Conservation (phyloP, 2,329 filamentous ascomycete genomes). For the Colletotrichum karsti region DNA sequence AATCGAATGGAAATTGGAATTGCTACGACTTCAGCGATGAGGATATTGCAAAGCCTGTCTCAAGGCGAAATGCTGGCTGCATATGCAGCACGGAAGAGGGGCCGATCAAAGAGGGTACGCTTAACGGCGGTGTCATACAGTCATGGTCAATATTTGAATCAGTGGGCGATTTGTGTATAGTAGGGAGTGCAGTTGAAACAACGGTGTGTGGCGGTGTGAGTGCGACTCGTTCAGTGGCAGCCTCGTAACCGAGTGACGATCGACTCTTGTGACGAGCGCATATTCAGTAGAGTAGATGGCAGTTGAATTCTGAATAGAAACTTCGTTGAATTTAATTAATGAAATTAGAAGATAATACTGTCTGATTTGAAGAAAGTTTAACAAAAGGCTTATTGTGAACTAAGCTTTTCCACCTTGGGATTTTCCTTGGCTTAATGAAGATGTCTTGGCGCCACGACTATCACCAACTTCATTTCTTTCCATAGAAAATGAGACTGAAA, state of each 20-base stretch:
- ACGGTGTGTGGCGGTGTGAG: slow-evolving; percentile 52
- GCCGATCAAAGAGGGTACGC: too few species aligned
- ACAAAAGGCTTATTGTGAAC: not conserved
- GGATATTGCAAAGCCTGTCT: too few species aligned
- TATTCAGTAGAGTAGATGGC: not conserved
- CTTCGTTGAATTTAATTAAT: not conserved
- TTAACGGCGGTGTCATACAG: too few species aligned
- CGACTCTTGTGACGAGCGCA: too few species aligned
- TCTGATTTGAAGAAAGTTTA: too few species aligned
- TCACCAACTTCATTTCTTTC: too few species aligned
- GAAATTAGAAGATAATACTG: not conserved
- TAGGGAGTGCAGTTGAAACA: slow-evolving; percentile 72
- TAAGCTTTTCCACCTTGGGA: not conserved
- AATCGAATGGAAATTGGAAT: too few species aligned
- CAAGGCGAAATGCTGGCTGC: too few species aligned
- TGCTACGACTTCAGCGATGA: too few species aligned
- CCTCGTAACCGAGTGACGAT: not conserved
- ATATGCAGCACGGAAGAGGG: too few species aligned
- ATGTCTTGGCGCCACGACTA: not conserved
- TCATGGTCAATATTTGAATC: slow-evolving; percentile 49
- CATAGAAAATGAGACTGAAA: not conserved
- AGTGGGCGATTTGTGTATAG: slow-evolving; percentile 72
- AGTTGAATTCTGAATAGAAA: not conserved
- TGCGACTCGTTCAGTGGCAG: not conserved
- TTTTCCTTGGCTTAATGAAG: not conserved